Conservation (phyloP, 768 basidiomycete species). For the Rhodosporidiobolus odoratus region DNA sequence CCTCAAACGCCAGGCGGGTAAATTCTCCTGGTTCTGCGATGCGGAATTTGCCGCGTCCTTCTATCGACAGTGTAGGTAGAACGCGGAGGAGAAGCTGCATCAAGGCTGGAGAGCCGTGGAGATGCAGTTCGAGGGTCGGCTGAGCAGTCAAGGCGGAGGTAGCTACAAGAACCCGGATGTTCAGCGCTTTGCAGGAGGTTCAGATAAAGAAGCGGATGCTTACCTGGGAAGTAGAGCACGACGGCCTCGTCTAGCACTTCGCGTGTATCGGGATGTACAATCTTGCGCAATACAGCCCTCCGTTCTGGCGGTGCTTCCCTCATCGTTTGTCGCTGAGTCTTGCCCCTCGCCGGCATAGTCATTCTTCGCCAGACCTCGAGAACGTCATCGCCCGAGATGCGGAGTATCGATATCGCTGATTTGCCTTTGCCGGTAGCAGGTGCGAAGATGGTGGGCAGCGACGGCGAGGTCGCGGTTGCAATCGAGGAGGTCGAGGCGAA, state of each 20-base stretch:
- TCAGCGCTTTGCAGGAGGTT: not conserved
- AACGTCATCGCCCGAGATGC: slow-evolving; percentile 74
- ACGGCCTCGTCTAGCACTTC: slow-evolving; percentile 73
- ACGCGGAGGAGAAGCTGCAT: slow-evolving; percentile 64
- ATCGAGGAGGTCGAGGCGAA: not conserved
- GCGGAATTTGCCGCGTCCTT: slow-evolving; percentile 54
- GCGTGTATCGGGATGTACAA: slow-evolving; percentile 60
- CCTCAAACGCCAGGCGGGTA: slow-evolving; percentile 72
- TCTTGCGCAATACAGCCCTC: slow-evolving; percentile 63
- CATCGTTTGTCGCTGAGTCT: slow-evolving; percentile 11
- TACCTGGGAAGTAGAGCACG: slow-evolving; percentile 75
- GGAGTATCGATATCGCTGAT: slow-evolving; percentile 73
- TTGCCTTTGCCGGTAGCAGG: slow-evolving; percentile 81
- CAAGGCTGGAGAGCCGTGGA: slow-evolving; percentile 79
- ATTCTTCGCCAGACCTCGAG: slow-evolving; percentile 55
- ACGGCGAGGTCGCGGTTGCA: not conserved
- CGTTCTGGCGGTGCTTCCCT: slow-evolving; percentile 54
- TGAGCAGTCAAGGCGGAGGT: slow-evolving; percentile 79
- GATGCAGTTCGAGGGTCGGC: slow-evolving; percentile 74
- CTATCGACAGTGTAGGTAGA: slow-evolving; percentile 49
- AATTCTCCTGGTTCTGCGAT: slow-evolving; percentile 85
- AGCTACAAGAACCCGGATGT: slow-evolving; percentile 48
- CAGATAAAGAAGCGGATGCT: slow-evolving; percentile 23
- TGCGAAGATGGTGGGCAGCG: slow-evolving; percentile 66
- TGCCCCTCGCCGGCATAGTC: slow-evolving; percentile 31